Evolutionary conservation across 2,329 filamentous ascomycete genomes (phyloP), one percentile per base, ranked within the genome.

Genomic region (Pseudopyrenochaeta lycopersici): DNA sequence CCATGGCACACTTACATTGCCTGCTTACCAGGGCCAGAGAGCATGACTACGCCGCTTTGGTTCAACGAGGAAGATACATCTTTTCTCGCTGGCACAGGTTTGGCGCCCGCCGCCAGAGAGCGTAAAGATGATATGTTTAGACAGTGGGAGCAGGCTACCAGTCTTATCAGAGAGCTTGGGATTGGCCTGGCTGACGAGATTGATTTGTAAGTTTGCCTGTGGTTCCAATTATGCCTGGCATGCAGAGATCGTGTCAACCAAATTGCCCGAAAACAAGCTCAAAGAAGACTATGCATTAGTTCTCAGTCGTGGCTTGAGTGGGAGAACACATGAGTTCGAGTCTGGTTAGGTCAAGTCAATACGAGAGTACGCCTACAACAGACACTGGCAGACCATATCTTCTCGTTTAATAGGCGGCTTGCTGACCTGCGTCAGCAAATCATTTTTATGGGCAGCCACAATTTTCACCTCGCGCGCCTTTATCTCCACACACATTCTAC

Each of bases 401-500:
- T 21, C n/a, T 38, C 17, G 42, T 15, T 30, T 20, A 12, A 33
- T 21, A 23, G 30, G 21, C 48, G 29, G 15, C 39, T 41, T 29
- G 55, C 68, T 71, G 51, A 70, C 57, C 9, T 20, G 4, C 38
- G 35, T 15, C 67, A 83, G 81, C 77, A 69, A 79, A 35, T 73
- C 79, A 12, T 81, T 78, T 56, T 66, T 76, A 35, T 83, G 82
- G 80, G 80, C 82, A n/a, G 76, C 80, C 14, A 82, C 80, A 4
- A 79, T 84, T 18, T 81, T 79, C 62, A 80, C 79, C 3, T 83
- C 81, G 3, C 78, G 82, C 29, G 78, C 79, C 14, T 84, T 84
- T 61, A 78, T 79, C 14, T 82, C 80, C 18, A 70, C 63, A 30
- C 63, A 66, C 21, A 65, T 70, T 11, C 58, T 75, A 18, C 73